Base-by-base conservation (phyloP, 352 stramenopile genomes). In the Phytopythium kandeliae region DNA sequence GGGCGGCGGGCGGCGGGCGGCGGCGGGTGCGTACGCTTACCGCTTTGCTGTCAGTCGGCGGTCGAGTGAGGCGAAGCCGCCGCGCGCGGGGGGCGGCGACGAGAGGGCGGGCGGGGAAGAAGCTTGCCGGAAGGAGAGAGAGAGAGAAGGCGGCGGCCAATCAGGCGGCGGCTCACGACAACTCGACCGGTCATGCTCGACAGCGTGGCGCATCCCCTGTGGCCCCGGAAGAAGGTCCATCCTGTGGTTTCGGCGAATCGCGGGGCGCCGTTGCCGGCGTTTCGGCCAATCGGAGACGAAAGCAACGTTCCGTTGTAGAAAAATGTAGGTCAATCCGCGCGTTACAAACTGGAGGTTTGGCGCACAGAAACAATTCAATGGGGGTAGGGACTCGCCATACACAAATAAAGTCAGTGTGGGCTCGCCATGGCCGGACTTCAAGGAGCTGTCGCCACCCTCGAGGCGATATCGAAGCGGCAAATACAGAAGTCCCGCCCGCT, bases 201-300 rank as follows among this genome's bases (percentile, higher is more conserved):
- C 24, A 13, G n/a, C 10, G 21, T n/a, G 15, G 24, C 49, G 8
- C 33, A 42, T 43, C 47, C 11, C 35, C 37, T 13, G 10, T 36
- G 15, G 7, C 2, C n/a, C 21, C n/a, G 48, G 48, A 48, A 55
- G 49, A 55, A 55, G 49, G 49, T 55, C 49, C 49, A 55, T 48
- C 49, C 34, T 48, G 15, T 28, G 9, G 2, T 55, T 55, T 55
- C 19, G 13, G 21, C 49, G 36, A 55, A 55, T 55, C n/a, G 17
- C 3, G 17, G 16, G 8, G 36, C 3, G 24, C n/a, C 13, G 17
- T 42, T 21, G 8, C 1, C 9, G 1, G 21, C 7, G 24, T 55
- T 55, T 48, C 12, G 7, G 24, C 49, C 49, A 55, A 48, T 55
- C 4, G 12, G 31, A 12, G 30, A 21, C 1, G 1, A 41, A 25